Base-by-base conservation (phyloP, 768 basidiomycete genomes). In the Rhizopogon rudus region DNA sequence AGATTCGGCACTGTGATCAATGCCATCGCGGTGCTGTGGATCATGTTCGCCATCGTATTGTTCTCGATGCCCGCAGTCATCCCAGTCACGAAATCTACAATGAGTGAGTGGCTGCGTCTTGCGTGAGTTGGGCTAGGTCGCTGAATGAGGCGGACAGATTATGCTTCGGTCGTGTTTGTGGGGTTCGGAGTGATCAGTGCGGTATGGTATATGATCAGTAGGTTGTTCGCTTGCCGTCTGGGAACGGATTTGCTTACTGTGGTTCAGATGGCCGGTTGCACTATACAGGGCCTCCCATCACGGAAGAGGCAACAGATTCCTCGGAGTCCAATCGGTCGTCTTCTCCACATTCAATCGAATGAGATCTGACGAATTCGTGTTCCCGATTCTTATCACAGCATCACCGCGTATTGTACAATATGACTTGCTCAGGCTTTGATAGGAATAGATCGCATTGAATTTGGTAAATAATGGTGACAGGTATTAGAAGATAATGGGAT, bases 51-150 rank as follows among this genome's bases (percentile, higher is more conserved):
- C 63, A 80, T 83, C 42, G 79, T 86, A 33, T 63, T 88, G 57
- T 87, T 86, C 62, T 84, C 82, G 22, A 86, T 87, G 84, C 84
- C 84, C 6, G 80, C 82, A 6, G 75, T 77, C 40, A 70, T 86
- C 4, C 84, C 85, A 5, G 81, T 80, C 40, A 80, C 78, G 5
- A 58, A 57, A 53, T 70, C 67, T 1, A 71, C 80, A 5, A 85
- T 84, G 78, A 79, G 78, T 74, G 49, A 49, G 74, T 65, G 3
- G 12, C 25, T 25, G 25, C 25, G n/a, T 29, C 28, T 25, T 51
- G 5, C 3, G 28, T 45, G 13, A 22, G 6, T 33, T 9, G 12
- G 6, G 14, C 31, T 22, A 4, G 14, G 12, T 7, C n/a, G 17
- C 39, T 48, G 25, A 48, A 14, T 3, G 20, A 2, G 20, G 3